Evolutionary conservation across 2,329 filamentous ascomycete genomes (phyloP).

Genomic region (Nannizziopsis arthrosporioides): DNA sequence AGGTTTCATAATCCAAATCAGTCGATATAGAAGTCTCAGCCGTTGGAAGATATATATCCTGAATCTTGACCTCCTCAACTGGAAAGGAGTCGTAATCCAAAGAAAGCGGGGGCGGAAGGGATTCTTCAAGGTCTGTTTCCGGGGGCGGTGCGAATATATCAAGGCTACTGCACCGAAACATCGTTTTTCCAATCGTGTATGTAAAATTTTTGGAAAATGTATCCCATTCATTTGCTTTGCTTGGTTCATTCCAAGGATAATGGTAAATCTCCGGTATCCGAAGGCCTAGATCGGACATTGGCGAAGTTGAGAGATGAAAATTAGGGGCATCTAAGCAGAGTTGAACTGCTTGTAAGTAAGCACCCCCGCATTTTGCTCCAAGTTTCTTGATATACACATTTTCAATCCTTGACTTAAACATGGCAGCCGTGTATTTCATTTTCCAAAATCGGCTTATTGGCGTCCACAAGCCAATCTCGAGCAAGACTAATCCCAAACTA

Average conservation of each 20-base stretch:
- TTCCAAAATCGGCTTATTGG: slow-evolving; percentile 53
- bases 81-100: slow-evolving; percentile 18
- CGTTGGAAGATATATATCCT: slow-evolving; percentile 2
- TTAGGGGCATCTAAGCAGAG: slow-evolving; percentile 50
- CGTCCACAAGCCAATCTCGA: slow-evolving; percentile 54
- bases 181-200: slow-evolving; percentile 33
- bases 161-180: slow-evolving; percentile 33
- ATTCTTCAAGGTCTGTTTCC: slow-evolving; percentile 33
- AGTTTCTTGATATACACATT: slow-evolving; percentile 51
- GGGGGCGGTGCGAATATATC: slow-evolving; percentile 33
- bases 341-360: slow-evolving; percentile 52
- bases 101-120: slow-evolving; percentile 31
- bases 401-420: slow-evolving; percentile 54
- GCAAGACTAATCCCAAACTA: slow-evolving; percentile 48
- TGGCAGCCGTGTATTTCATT: slow-evolving; percentile 48
- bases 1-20: slow-evolving; percentile 11
- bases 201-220: slow-evolving; percentile 36
- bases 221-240: slow-evolving; percentile 30
- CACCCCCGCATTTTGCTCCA: slow-evolving; percentile 51
- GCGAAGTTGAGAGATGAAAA: slow-evolving; percentile 32
- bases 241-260: slow-evolving; percentile 34
- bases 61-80: slow-evolving; percentile 15
- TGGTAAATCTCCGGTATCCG: slow-evolving; percentile 32
- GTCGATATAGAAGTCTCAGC: slow-evolving; percentile 12
- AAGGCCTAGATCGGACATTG: slow-evolving; percentile 32